Evolutionary conservation across 1,139 yeast genomes (phyloP), one percentile per base, ranked within the genome.

Genomic region (Suhomyces taliae): DNA sequence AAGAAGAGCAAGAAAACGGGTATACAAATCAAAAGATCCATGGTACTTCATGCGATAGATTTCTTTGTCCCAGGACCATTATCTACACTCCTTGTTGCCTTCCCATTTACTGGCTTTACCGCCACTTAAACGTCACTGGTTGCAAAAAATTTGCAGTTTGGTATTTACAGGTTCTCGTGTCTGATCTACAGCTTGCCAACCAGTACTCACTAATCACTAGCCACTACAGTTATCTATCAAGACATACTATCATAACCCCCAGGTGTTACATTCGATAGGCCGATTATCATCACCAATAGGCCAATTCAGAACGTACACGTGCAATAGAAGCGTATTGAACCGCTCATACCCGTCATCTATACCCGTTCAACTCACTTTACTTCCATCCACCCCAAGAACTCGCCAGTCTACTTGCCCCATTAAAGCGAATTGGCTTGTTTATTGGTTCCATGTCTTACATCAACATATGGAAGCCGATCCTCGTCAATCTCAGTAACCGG

Each of bases 401-500:
- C 37, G 9, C 26, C 11, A 36, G 10, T 19, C 39, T 19, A 8
- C 19, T 7, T 9, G 11, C 8, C 11, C 26, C 15, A 27, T 24
- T 32, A 24, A 14, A 27, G 7, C 11, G 33, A 9, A n/a, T n/a
- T 34, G 37, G 37, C 24, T 26, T 2, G 12, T 10, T 7, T 14
- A 36, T 24, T 24, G 11, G 11, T 10, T 15, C 40, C 33, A 37
- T 51, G 46, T 56, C 61, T 12, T 52, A 47, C 40, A 46, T 53
- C 35, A 46, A 53, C 39, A 53, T 57, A 31, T 79, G 83, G 82
- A 63, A 68, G 38, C 60, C 62, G 4, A 69, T 71, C 3, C 58
- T 60, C 19, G 65, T 78, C 39, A 76, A 74, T 53, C 55, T 73
- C 54, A 75, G 82, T 49, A 75, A 72, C 39, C 61, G 84, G 41